These are phyloP conservation scores for Protomyces inundatus DNA, from an alignment of 1,139 yeast species.

Conservation along the genomic window DNA sequence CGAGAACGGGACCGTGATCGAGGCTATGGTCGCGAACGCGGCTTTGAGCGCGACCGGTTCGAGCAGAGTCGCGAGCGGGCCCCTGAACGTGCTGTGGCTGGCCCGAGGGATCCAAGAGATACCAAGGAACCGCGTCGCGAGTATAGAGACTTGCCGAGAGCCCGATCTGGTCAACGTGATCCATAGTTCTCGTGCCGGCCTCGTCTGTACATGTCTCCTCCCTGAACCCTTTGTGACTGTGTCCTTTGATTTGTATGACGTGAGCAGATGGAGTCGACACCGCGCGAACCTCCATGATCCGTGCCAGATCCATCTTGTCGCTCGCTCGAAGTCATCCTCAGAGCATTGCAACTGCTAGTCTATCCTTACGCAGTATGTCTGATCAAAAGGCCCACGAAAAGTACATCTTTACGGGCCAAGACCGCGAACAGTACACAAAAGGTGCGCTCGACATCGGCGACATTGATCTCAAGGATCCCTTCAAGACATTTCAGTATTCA, in stretches of 20 bases:
- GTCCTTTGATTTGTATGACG: too few species aligned
- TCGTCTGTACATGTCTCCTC: too few species aligned
- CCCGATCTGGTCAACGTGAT: not conserved
- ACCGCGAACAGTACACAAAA: constrained; percentile 27
- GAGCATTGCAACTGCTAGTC: too few species aligned
- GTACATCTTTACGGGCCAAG: constrained; percentile 23
- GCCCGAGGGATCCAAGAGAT: not conserved
- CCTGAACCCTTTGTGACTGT: too few species aligned
- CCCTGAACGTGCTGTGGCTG: not conserved
- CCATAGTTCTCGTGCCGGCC: not conserved
- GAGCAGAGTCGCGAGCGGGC: too few species aligned
- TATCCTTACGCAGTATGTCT: too few species aligned
- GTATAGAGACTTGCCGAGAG: not conserved
- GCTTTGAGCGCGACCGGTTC: not conserved
- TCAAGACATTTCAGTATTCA: constrained; percentile 38
- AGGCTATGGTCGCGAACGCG: not conserved
- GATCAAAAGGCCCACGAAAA: not conserved
- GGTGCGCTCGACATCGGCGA: constrained; percentile 10
- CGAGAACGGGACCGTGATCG: not conserved
- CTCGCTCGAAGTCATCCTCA: too few species aligned
- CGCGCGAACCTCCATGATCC: too few species aligned
- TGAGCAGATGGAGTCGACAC: too few species aligned
- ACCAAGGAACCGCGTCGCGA: not conserved
- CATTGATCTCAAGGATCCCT: constrained; percentile 15
- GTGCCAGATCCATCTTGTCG: too few species aligned